Percentiles rank a stretch among this genome's conserved stretches.
Conservation (phyloP, 2,329 filamentous ascomycete species). For the Calonectria hawksworthii region DNA sequence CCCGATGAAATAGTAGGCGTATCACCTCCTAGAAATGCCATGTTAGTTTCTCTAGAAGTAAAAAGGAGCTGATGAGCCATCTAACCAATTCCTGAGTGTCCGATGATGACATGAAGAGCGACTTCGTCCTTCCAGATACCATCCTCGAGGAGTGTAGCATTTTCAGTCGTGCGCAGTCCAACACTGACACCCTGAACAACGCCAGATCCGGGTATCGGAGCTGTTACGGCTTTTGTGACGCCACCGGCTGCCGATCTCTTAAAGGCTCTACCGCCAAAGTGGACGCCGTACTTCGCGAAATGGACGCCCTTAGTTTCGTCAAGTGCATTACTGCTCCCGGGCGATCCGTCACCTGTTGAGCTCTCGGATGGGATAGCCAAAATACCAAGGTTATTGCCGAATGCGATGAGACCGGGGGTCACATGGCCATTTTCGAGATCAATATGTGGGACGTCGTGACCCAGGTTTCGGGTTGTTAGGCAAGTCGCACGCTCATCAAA, state of each 20-base stretch:
- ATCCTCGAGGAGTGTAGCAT: neutral
- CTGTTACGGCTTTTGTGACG: neutral
- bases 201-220: neutral
- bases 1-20: neutral
- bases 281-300: slow-evolving; percentile 13
- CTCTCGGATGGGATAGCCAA: neutral
- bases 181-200: neutral
- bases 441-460: neutral
- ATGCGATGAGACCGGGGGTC: neutral
- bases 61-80: no score
- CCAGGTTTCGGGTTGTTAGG: neutral
- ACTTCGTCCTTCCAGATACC: slow-evolving; percentile 3
- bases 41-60: neutral
- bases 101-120: neutral
- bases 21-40: neutral
- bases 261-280: neutral
- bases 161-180: neutral
- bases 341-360: slow-evolving; percentile 4
- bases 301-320: slow-evolving; percentile 4
- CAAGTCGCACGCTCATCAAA: neutral
- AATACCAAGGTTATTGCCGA: slow-evolving; percentile 9
- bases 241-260: neutral
- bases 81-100: neutral
- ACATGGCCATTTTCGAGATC: neutral
- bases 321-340: neutral